Evolutionary conservation across 2,329 filamentous ascomycete genomes (phyloP).

Genomic region (Phaeosphaeriaceae sp.): DNA sequence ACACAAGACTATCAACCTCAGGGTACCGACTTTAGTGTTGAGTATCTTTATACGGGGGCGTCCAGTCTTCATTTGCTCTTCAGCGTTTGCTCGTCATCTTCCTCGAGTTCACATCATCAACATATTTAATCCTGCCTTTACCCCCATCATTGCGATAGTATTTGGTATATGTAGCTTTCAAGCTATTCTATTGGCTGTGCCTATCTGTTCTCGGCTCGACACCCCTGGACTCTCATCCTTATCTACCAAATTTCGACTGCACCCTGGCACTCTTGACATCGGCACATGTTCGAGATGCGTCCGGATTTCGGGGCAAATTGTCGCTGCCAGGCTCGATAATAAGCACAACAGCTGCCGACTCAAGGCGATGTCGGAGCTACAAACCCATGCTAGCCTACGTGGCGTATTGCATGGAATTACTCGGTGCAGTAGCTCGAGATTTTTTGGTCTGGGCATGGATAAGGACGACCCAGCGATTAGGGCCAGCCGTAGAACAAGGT

Average conservation of each 20-base stretch:
- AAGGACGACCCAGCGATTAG: not conserved
- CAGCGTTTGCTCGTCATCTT: conserved; percentile 7
- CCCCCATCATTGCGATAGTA: conserved; percentile 30
- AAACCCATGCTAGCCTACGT: not conserved
- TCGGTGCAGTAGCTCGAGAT: not conserved
- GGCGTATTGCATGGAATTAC: not conserved
- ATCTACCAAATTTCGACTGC: not conserved
- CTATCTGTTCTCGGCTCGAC: not conserved
- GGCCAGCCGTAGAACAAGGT: conserved; percentile 1
- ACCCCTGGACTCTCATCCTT: not conserved
- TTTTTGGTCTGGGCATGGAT: not conserved
- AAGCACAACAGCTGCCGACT: not conserved
- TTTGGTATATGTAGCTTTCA: conserved; percentile 43
- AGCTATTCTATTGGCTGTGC: conserved; percentile 8
- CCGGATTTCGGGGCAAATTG: not conserved
- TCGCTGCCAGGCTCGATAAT: not conserved
- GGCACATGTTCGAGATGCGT: not conserved
- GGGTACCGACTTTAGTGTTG: conserved; percentile 49
- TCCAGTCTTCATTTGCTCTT: conserved; percentile 15
- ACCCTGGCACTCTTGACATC: not conserved
- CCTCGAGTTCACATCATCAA: conserved; percentile 1
- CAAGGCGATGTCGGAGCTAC: not conserved
- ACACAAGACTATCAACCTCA: conserved; percentile 50
- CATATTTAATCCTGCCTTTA: conserved; percentile 29
- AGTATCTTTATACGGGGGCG: conserved; percentile 42